Evolutionary conservation across 2,329 filamentous ascomycete species (phyloP), one percentile per base, ranked within the genome.

Genomic region (Diaporthe destruens): DNA sequence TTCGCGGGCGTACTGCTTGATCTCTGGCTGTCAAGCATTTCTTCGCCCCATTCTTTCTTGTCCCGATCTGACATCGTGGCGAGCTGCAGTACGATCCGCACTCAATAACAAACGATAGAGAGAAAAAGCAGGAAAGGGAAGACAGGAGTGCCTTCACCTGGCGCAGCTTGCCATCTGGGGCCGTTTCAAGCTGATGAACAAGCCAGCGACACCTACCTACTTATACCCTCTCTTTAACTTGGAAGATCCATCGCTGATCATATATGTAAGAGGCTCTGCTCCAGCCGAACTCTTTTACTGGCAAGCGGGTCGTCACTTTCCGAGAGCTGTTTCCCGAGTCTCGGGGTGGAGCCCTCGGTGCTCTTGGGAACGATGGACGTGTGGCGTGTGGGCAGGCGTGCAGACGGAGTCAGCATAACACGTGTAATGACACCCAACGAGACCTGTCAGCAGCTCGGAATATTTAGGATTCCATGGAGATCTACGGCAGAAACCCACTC

Each of bases 291-390:
- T 44, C 39, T 39, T 29, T 61, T 61, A 23, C 39, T 61, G 36
- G 16, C 39, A 23, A 20, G 23, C 23, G n/a, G 23, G 18, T 44
- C 23, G 57, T 32, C 57, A 44, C 44, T 20, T 61, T 61, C 56
- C 36, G 56, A 59, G 36, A 59, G 57, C 23, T 44, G 57, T 32
- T 23, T 61, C 39, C 57, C 57, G 57, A 61, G 57, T 25, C 56
- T 61, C 57, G 57, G 57, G 57, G 57, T 61, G 57, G 57, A 44
- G 20, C 36, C 57, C 39, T 61, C 57, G 57, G 57, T 44, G 36
- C 36, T 44, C 57, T 61, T 44, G 36, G 36, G 56, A 32, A 23
- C 6, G 8, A 39, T 25, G n/a, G n/a, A n/a, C n/a, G n/a, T n/a
- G 55, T 39, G 32, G 32, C 8, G 54, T 39, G 55, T 20, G 54